Base-by-base conservation (phyloP, 164 flowering plant genomes). In the Tetracentron sinense region DNA sequence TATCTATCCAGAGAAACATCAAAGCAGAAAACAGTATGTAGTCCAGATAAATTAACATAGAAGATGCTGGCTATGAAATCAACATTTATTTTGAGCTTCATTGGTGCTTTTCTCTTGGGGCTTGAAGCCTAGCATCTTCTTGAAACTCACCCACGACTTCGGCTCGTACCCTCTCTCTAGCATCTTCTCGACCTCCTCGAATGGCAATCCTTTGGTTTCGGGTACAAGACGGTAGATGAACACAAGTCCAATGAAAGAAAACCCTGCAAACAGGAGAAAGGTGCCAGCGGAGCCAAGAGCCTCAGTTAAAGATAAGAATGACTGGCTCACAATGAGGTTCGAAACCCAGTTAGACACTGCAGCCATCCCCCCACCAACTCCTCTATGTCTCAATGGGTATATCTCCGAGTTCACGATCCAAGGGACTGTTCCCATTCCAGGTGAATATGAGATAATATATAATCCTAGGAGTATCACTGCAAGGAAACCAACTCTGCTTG, bases 391-490 rank as follows among this genome's bases (percentile, higher is more conserved):
- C 61, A 90, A 48, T 3, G 98, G 98, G 66, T 93, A 93, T 31
- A 93, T 90, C 77, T 90, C 97, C 0, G 96, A 89, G 80, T 90
- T 93, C 16, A 90, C 76, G 11, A 90, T 83, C 98, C 97, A 90
- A 0, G 97, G 98, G 1, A 78, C 85, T 0, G 96, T 87, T 44
- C 97, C 97, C 92, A 93, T 84, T n/a, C 98, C 97, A 0, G 97
- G 96, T 0, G 97, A 68, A 61, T 83, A 94, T 1, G 72, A 51
- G 23, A 89, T 78, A 31, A 91, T 94, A 79, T 94, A 89, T 0
- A 74, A 12, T 54, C 78, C 97, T 0, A 89, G 78, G 11, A 83
- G 66, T 0, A 81, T 20, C 22, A 93, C 77, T 7, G 96, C 90
- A 7, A 87, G 60, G 55, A 79, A 61, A 2, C 92, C 96, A 6